Evolutionary conservation across 176 grass and related monocot genomes (phyloP).

Genomic region (Triticum aestivum): IWGSC_CS_RefSeq_v2.1 NC_057804.1:150795991-150796490

Average conservation of each 20-base stretch:
- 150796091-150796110: conserved; percentile 39
- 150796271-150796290: too few relatives aligned
- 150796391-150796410: not conserved
- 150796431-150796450: not conserved
- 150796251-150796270: too few relatives aligned
- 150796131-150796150: conserved; percentile 77
- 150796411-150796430: not conserved
- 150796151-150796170: conserved; percentile 84
- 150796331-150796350: not conserved
- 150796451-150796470: not conserved
- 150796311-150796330: too few relatives aligned
- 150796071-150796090: conserved; percentile 16
- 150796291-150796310: too few relatives aligned
- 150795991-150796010: conserved; percentile 78
- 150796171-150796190: conserved; percentile 40
- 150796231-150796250: too few relatives aligned
- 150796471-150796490: not conserved
- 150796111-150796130: conserved; percentile 85
- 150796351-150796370: not conserved
- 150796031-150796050: not conserved
- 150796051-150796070: conserved; percentile 8
- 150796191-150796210: not conserved
- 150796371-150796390: not conserved
- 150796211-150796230: too few relatives aligned
- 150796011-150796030: conserved; percentile 77